These are phyloP conservation scores for Mucor sp. DNA, from an alignment of 371 early-diverging fungal species.

Conservation along the genomic window DNA sequence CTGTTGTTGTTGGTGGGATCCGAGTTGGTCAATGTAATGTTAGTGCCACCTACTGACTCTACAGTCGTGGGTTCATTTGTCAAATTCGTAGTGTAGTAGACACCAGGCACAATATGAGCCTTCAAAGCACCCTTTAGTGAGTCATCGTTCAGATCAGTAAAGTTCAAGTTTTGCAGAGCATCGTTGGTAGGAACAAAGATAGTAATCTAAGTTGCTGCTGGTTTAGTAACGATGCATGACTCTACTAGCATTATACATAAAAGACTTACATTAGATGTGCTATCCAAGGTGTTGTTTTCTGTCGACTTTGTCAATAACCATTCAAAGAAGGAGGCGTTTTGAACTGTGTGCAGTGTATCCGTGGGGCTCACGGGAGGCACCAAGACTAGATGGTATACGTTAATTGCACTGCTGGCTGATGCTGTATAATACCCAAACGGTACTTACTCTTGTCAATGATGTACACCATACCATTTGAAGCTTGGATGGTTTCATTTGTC, in stretches of 20 bases:
- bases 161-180: constrained; percentile 18
- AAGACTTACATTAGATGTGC: constrained; percentile 5
- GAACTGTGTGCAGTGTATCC: constrained; percentile 15
- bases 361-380: constrained; percentile 29
- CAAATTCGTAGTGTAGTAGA: constrained; percentile 43
- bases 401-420: background rate
- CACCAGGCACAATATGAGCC: constrained; percentile 43
- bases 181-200: constrained; percentile 35
- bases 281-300: background rate
- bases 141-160: constrained; percentile 1
- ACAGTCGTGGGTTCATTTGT: constrained; percentile 19
- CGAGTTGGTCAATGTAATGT: constrained; percentile 4
- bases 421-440: background rate
- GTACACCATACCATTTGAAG: constrained; percentile 41
- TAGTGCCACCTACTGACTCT: constrained; percentile 3
- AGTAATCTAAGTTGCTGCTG: constrained; percentile 24
- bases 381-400: constrained; percentile 23
- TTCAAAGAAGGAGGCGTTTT: constrained; percentile 12
- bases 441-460: constrained; percentile 37
- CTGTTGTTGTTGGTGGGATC: background rate
- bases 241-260: too few species aligned
- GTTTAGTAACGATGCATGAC: too few species aligned
- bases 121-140: constrained; percentile 21
- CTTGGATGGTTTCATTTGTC: constrained; percentile 22
- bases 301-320: background rate